Evolutionary conservation across 768 basidiomycete species (phyloP).

Genomic region (Tylopilus vinaceipallidus): DNA sequence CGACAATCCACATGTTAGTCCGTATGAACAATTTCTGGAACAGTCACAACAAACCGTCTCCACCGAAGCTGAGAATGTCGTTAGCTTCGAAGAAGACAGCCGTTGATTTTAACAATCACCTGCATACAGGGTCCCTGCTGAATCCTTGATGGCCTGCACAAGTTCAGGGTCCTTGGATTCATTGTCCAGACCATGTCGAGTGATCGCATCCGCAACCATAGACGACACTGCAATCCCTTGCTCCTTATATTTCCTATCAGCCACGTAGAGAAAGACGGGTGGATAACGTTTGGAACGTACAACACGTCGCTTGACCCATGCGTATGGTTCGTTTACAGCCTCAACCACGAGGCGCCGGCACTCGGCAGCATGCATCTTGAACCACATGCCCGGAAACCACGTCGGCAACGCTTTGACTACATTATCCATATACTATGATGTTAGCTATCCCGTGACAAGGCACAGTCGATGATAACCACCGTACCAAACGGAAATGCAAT

Average conservation of each 20-base stretch:
- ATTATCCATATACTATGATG: no score
- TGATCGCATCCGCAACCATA: slow-evolving; percentile 7
- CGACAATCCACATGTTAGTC: neutral
- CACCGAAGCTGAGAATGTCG: neutral
- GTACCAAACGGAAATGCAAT: slow-evolving; percentile 14
- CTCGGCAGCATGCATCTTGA: neutral
- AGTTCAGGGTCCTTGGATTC: neutral
- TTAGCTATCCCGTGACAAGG: no score
- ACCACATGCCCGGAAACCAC: neutral
- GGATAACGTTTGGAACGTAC: neutral
- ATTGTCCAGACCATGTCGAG: neutral
- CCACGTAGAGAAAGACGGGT: neutral
- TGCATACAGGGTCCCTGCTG: slow-evolving; percentile 12
- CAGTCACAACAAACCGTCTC: neutral
- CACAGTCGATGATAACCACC: neutral
- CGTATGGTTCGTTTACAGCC: neutral
- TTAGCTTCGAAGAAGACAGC: no score
- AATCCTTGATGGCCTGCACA: neutral
- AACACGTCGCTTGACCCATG: neutral
- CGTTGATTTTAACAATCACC: slow-evolving; percentile 12
- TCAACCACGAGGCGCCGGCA: neutral
- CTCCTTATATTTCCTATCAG: neutral
- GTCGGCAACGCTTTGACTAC: neutral
- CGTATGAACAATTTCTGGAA: neutral
- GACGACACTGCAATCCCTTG: neutral